Percentiles rank a stretch among this genome's conserved stretches.
These are phyloP conservation scores for Aspergillus cejpii DNA, from an alignment of 2,329 filamentous ascomycete genomes.

Conservation along the genomic window DNA sequence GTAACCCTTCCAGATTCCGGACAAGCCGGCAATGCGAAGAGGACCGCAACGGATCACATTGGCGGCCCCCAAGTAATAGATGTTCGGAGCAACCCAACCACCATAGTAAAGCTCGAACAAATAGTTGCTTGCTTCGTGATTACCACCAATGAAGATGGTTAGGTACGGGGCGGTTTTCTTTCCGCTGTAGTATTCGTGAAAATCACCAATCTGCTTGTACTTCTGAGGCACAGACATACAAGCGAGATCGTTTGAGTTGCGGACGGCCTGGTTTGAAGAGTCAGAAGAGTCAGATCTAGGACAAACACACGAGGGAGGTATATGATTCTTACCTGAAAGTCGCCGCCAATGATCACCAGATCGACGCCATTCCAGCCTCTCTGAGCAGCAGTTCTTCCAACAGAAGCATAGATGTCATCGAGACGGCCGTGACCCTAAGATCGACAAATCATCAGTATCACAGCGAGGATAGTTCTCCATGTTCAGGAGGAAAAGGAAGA, in stretches of 20 bases:
- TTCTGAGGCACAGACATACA: slow-evolving; percentile 86
- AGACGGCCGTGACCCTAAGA: slow-evolving; percentile 80
- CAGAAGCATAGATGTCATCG: slow-evolving; percentile 80
- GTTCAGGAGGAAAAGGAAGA: background rate
- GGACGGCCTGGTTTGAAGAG: slow-evolving; percentile 56
- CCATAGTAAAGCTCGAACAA: slow-evolving; percentile 92
- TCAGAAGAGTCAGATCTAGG: too few relatives aligned
- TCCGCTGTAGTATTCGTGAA: slow-evolving; percentile 89
- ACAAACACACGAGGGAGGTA: background rate
- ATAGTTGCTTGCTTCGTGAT: slow-evolving; percentile 89
- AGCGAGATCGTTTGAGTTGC: slow-evolving; percentile 79
- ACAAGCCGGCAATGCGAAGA: slow-evolving; percentile 79
- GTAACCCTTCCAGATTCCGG: slow-evolving; percentile 89
- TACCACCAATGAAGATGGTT: slow-evolving; percentile 88
- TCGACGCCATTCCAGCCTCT: slow-evolving; percentile 78
- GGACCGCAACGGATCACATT: slow-evolving; percentile 80
- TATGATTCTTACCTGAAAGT: slow-evolving; percentile 65
- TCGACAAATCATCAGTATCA: slow-evolving; percentile 10
- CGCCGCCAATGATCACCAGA: slow-evolving; percentile 86
- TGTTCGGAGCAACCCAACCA: slow-evolving; percentile 93
- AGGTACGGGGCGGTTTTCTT: slow-evolving; percentile 70
- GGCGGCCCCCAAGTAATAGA: slow-evolving; percentile 92
- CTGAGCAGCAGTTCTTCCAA: slow-evolving; percentile 59
- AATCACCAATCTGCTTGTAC: slow-evolving; percentile 83
- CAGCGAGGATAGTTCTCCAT: background rate